Evolutionary conservation across 441 rosid species (phyloP), one percentile per base, ranked within the genome.

Genomic region (Geranium incanum): DNA sequence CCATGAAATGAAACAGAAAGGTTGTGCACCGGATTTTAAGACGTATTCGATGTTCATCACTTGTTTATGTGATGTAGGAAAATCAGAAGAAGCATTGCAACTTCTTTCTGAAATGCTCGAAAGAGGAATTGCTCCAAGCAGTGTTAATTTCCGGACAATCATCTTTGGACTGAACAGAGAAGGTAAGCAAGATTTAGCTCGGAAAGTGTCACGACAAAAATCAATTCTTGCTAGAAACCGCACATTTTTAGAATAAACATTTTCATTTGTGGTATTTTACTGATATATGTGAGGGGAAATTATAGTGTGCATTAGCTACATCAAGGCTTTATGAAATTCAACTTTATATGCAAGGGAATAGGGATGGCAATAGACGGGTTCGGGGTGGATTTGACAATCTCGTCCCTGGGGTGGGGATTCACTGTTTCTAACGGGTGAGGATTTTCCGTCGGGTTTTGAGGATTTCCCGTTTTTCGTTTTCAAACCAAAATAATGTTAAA

Each of bases 91-190:
- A 76, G 91, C 95, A 0, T 6, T 85, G 77, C 71, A 79, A 77
- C 87, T 90, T 77, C 37, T 88, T 69, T 78, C 84, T 15, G 90
- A 89, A 77, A 90, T 90, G 95, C 39, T 69, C 39, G 78, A 83
- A 21, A 72, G 75, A 36, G 87, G 89, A 72, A 82, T 90, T 13
- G 81, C 82, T 77, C 95, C 93, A 0, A 90, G 93, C 63, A 82
- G 79, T 23, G 72, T 87, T 69, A 87, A 90, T 73, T 89, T 84
- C 74, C 76, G 84, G 62, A 86, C 93, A 11, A 84, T 92, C 18
- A 78, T 85, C 73, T 83, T 45, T 23, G 93, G 93, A 67, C 74
- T 89, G 38, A 89, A 92, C 67, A 83, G 92, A 81, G 89, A 90
- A 82, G 92, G 92, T 5, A 90, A 89, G 77, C 86, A 76, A 70